These are phyloP conservation scores for Cynara cardunculus DNA, from an alignment of 129 eudicot genomes.

Conservation along the genomic window DNA sequence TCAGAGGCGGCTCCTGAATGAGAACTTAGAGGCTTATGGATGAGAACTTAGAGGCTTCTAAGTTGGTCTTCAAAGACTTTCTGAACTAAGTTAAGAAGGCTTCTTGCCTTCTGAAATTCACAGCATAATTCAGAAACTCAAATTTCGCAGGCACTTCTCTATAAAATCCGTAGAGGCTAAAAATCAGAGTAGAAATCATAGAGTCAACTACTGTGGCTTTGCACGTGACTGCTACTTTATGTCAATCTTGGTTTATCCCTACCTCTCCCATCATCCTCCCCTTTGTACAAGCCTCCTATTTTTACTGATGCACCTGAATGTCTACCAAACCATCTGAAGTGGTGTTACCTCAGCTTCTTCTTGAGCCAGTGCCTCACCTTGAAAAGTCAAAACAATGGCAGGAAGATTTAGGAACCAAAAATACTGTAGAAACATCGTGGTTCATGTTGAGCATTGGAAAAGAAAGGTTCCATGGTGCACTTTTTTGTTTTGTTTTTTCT, in stretches of 20 bases:
- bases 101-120: neutral
- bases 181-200: neutral
- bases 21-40: neutral
- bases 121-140: neutral
- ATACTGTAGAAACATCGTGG: neutral
- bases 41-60: neutral
- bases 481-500: conserved; percentile 4
- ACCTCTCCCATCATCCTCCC: neutral
- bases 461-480: neutral
- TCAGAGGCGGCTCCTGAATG: neutral
- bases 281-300: neutral
- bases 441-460: neutral
- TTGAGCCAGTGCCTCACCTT: neutral
- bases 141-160: neutral
- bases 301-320: neutral
- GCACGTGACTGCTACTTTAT: conserved; percentile 2
- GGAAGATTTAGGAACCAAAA: neutral
- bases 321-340: neutral
- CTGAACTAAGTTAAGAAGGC: neutral
- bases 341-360: neutral
- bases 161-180: neutral
- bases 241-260: neutral
- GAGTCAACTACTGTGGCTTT: neutral
- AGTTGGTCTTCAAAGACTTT: neutral
- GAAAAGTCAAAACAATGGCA: neutral